Conservation (phyloP, 176 grass and related monocot genomes). For the Bromus sterilis region DNA sequence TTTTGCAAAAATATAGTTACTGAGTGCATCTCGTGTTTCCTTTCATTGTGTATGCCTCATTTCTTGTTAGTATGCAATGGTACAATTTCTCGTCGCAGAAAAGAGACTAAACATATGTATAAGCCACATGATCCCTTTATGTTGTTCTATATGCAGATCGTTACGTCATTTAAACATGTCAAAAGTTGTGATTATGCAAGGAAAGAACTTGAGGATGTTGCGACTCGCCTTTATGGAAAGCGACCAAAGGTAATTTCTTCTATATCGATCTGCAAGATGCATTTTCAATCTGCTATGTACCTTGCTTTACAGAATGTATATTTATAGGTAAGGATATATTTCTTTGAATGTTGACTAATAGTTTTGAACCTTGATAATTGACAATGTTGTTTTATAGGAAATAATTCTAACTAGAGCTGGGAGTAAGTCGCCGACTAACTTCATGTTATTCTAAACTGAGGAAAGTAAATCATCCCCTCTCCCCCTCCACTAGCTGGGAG, state of each 20-base stretch:
- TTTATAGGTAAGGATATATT: neutral
- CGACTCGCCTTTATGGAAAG: constrained; percentile 91
- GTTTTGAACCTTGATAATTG: neutral
- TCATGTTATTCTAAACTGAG: neutral
- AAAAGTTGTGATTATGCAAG: constrained; percentile 98
- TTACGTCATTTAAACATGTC: constrained; percentile 97
- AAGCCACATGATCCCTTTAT: neutral
- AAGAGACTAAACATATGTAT: neutral
- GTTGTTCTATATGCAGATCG: constrained; percentile 47
- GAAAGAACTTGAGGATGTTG: constrained; percentile 94
- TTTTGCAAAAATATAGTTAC: too few relatives aligned
- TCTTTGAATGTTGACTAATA: neutral
- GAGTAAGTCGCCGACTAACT: constrained; percentile 71
- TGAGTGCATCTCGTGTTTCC: too few relatives aligned
- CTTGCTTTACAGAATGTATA: neutral
- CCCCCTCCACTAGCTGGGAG: too few relatives aligned
- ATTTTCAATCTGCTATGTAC: neutral
- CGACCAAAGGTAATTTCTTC: constrained; percentile 69
- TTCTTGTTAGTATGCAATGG: too few relatives aligned
- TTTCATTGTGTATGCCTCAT: too few relatives aligned
- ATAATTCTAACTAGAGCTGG: constrained; percentile 91
- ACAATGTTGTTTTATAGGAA: constrained; percentile 41
- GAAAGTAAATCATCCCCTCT: neutral
- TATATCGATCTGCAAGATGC: neutral
- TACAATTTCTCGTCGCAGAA: neutral